Evolutionary conservation across 2,329 filamentous ascomycete genomes (phyloP).

Genomic region (Elsinoe ampelina): DNA sequence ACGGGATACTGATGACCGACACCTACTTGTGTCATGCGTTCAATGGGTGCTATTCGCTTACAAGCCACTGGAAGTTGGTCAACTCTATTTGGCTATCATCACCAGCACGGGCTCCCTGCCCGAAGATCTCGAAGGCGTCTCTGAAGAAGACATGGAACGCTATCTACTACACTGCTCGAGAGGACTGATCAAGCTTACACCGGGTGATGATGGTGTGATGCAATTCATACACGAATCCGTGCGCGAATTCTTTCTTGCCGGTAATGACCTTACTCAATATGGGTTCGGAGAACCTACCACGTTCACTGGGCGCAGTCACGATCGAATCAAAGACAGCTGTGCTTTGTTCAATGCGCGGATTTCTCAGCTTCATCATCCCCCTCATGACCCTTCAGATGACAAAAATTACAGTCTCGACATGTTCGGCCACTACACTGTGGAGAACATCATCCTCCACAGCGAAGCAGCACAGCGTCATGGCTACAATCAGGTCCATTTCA

Average conservation of each 20-base stretch:
- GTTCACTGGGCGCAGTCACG: background rate
- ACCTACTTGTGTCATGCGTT: slow-evolving; percentile 38
- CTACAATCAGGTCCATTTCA: no score
- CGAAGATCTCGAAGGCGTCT: slow-evolving; percentile 20
- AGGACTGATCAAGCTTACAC: slow-evolving; percentile 40
- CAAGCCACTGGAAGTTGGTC: slow-evolving; percentile 32
- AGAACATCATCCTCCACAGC: no score
- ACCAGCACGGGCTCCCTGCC: slow-evolving; percentile 22
- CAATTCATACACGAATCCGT: slow-evolving; percentile 50
- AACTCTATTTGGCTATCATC: slow-evolving; percentile 40
- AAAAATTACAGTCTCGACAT: no score
- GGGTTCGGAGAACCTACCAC: background rate
- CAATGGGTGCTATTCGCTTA: slow-evolving; percentile 47
- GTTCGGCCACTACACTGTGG: no score
- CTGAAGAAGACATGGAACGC: slow-evolving; percentile 21
- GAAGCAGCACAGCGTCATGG: no score
- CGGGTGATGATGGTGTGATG: slow-evolving; percentile 26
- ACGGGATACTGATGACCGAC: slow-evolving; percentile 33
- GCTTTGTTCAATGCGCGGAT: background rate
- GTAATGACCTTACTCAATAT: slow-evolving; percentile 21
- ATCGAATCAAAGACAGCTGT: background rate
- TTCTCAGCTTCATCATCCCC: no score
- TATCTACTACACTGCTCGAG: slow-evolving; percentile 40
- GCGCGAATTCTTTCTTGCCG: slow-evolving; percentile 37
- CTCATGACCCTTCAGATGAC: no score